Evolutionary conservation across 129 eudicot genomes (phyloP), one percentile per base, ranked within the genome.

Genomic region (Ambrosia artemisiifolia): DNA sequence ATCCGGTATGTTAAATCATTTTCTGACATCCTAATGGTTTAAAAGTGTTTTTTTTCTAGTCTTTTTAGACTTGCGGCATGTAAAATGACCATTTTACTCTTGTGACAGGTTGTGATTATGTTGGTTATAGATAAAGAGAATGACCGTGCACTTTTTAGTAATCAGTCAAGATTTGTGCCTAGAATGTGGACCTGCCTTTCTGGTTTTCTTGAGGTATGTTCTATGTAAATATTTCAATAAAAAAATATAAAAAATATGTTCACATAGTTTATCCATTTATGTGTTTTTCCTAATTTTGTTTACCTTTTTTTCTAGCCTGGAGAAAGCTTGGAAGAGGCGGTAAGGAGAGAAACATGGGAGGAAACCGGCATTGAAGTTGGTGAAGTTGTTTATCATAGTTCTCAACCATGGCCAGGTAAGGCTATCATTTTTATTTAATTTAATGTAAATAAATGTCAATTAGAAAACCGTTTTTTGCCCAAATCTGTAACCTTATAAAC

Each of bases 151-250:
- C 85, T 91, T 62, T 73, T 88, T 65, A 81, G 96, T 65, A 83
- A 87, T 71, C 96, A 88, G 76, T 78, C 93, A 3, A 88, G 87
- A 78, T 91, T 86, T 75, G 96, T 88, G 47, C 96, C 96, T 17
- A 89, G 96, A 54, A 86, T 91, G 96, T 91, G 97, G 97, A 91
- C 87, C 66, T 88, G 96, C 69, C 90, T 91, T 69, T 87, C 97
- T 74, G 97, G 93, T 50, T 91, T 88, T 79, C 74, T 88, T 40
- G 96, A 88, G 92, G 97, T 82, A 70, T 48, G 71, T 47, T 47
- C 17, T 24, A 12, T 60, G 42, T 13, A 32, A 11, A 24, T 24
- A 24, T 24, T 24, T 1, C 28, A 24, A 53, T 35, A 1, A 3
- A 19, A 18, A 56, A 3, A 57, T 57, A 4, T 57, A 11, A 56